phyloP scores from a whole-genome alignment of 495 filamentous ascomycete species.

The Penicillium simplicissimum region DNA sequence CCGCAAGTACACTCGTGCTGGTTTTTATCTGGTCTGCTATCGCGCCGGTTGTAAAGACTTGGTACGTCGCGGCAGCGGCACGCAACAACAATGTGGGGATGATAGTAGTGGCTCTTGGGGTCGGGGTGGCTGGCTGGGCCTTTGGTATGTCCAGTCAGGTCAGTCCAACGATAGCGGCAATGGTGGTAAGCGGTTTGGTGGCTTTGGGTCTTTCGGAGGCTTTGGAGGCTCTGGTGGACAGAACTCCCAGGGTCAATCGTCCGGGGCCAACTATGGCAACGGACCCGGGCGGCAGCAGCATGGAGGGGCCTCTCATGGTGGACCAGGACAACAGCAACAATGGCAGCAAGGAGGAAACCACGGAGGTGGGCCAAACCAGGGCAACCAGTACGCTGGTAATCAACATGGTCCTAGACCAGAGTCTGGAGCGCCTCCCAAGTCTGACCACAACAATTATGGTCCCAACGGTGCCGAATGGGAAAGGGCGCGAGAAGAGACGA shows the following conservation, averaged over 20 bases:
- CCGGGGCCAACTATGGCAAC: conserved; percentile 22
- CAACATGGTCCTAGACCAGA: conserved; percentile 18
- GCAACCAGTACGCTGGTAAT: conserved; percentile 41
- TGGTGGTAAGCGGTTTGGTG: conserved; percentile 27
- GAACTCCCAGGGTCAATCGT: conserved; percentile 24
- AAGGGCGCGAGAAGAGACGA: conserved; percentile 69
- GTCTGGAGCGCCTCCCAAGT: conserved; percentile 23
- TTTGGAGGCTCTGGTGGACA: conserved; percentile 25
- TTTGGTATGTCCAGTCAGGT: conserved; percentile 66
- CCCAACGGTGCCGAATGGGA: conserved; percentile 61
- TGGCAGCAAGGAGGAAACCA: conserved; percentile 28
- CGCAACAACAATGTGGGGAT: conserved; percentile 64
- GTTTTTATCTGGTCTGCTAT: conserved; percentile 69
- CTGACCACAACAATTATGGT: conserved; percentile 16
- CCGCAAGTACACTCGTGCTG: conserved; percentile 66
- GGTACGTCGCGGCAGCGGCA: conserved; percentile 62
- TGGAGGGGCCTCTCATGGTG: conserved; percentile 3
- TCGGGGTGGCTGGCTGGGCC: conserved; percentile 77
- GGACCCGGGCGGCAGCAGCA: conserved; percentile 25
- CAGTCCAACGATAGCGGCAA: conserved; percentile 8
- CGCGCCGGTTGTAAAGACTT: conserved; percentile 66
- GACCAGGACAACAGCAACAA: conserved; percentile 26
- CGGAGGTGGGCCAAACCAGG: conserved; percentile 31
- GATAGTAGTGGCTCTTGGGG: conserved; percentile 58
- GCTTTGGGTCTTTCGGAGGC: conserved; percentile 16